Base-by-base conservation (phyloP, 345 rosid species). In the Moricandia moricandioides region DNA sequence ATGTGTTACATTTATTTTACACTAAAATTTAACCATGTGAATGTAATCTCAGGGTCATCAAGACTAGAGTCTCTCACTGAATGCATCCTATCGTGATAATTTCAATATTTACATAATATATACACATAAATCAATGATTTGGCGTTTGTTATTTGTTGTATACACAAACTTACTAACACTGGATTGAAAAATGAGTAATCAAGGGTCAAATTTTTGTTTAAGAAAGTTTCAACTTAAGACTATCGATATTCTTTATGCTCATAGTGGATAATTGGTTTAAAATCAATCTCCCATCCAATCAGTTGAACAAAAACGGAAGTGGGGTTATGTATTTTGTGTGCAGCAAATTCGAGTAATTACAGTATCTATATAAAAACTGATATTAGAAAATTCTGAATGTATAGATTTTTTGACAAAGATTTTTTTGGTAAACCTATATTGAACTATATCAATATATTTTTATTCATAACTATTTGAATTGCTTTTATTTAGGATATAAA, bases 381-480 rank as follows among this genome's bases (percentile, higher is more conserved):
- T 26, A n/a, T 39, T 34, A 18, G 35, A 47, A 70, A n/a, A 47
- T 26, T 39, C 5, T 37, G 11, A 21, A 57, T 70, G 17, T 17
- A n/a, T 33, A 33, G 30, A 45, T 71, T 21, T 33, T 35, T 51
- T 8, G 11, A 63, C 63, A 16, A 35, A 72, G 1, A 26, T 7
- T 10, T 61, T 54, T 11, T 39, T 40, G 21, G n/a, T 54, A 73
- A 55, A 31, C 60, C 49, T 43, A 57, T 27, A 75, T 75, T 54
- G 39, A 75, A 52, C 70, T 54, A 29, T 31, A n/a, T n/a, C n/a
- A 75, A 49, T 60, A 67, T 59, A 7, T 55, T 47, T 67, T 54
- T 10, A 21, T 67, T 49, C 40, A 49, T 26, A 63, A 7, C 61
- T 59, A 62, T 10, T 29, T 62, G 37, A 62, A 29, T 69, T 69